Percentiles rank a stretch among this genome's conserved stretches.
Conservation (phyloP, 2,329 filamentous ascomycete genomes). For the Monilinia laxa region DNA sequence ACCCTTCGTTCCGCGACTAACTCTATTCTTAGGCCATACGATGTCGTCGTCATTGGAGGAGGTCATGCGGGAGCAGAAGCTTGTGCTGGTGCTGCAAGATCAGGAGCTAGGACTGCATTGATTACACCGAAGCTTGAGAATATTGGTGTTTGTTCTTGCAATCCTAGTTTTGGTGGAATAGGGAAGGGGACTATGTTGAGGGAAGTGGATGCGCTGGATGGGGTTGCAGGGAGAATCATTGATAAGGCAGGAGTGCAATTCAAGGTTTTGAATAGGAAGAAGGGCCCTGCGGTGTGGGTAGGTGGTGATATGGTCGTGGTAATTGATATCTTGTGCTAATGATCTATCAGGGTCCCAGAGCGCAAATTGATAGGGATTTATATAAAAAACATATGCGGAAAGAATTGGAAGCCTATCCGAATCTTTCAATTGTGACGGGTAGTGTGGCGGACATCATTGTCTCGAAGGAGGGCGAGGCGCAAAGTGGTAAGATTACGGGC, state of each 20-base stretch:
- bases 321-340: neutral
- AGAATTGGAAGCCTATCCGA: constrained; percentile 75
- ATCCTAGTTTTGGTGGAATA: constrained; percentile 96
- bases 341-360: constrained; percentile 67
- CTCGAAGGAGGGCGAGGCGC: constrained; percentile 53
- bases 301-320: neutral
- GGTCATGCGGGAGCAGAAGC: constrained; percentile 96
- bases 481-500: constrained; percentile 74
- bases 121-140: constrained; percentile 87
- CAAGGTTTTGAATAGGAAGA: constrained; percentile 79
- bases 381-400: constrained; percentile 91
- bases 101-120: constrained; percentile 84
- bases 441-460: constrained; percentile 91
- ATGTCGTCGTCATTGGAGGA: constrained; percentile 94
- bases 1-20: neutral
- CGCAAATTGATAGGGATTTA: constrained; percentile 88
- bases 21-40: constrained; percentile 51
- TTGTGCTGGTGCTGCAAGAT: constrained; percentile 82
- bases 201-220: constrained; percentile 93
- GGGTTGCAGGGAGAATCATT: constrained; percentile 81
- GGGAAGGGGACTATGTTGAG: constrained; percentile 95
- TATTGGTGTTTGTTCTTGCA: constrained; percentile 92
- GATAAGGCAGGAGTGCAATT: constrained; percentile 97
- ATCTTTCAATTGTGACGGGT: constrained; percentile 76
- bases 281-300: constrained; percentile 90